phyloP scores from a whole-genome alignment of 129 eudicot genomes.

The Apium graveolens region DNA sequence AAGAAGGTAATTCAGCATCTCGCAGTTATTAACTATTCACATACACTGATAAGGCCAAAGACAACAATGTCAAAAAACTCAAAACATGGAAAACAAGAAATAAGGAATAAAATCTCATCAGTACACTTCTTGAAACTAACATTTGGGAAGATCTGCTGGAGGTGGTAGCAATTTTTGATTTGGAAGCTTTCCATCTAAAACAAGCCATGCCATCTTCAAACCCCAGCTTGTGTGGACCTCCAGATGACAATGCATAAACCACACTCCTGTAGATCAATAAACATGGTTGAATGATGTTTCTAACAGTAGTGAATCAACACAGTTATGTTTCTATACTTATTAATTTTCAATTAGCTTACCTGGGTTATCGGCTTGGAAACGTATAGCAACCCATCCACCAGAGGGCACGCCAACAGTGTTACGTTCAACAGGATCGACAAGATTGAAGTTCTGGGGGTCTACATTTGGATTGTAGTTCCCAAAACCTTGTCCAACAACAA shows the following conservation, averaged over 20 bases:
- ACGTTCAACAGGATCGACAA: conserved; percentile 46
- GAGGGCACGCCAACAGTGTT: conserved; percentile 61
- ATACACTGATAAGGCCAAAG: not conserved
- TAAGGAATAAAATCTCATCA: not conserved
- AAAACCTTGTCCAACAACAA: conserved; percentile 52
- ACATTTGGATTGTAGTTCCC: conserved; percentile 33
- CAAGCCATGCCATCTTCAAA: conserved; percentile 28
- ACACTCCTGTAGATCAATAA: conserved; percentile 10
- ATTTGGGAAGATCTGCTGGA: conserved; percentile 21
- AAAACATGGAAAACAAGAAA: not conserved
- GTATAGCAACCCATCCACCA: conserved; percentile 51
- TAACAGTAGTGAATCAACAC: no score
- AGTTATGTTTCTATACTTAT: not conserved
- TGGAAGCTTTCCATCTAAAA: conserved; percentile 16
- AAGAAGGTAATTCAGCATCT: no score
- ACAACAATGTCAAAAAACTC: not conserved
- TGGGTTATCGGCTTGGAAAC: conserved; percentile 48
- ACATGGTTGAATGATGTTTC: not conserved
- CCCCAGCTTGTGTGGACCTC: conserved; percentile 30
- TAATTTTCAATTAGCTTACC: conserved; percentile 14
- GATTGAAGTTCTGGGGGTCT: conserved; percentile 35
- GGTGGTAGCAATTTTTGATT: conserved; percentile 17
- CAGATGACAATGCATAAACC: conserved; percentile 27
- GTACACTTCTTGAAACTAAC: not conserved
- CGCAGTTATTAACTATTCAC: no score